Evolutionary conservation across 2,329 filamentous ascomycete genomes (phyloP).

Genomic region (Penicillium griseofulvum): DNA sequence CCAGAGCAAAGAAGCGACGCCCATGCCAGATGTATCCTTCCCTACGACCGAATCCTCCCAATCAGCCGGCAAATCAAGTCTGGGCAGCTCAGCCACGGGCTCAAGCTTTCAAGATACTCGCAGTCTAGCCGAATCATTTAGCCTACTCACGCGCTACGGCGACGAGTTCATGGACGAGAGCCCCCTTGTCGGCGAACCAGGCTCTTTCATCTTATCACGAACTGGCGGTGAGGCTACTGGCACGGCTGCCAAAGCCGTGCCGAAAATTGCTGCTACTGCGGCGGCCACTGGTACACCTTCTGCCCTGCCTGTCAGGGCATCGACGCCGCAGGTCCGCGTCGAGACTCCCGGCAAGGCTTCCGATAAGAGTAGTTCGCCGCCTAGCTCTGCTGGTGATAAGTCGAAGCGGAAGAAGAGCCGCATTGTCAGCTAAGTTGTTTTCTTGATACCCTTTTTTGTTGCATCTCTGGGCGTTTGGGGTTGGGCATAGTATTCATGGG

Average conservation of each 20-base stretch:
- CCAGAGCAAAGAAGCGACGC: slow-evolving; percentile 50
- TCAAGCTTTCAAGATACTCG: slow-evolving; percentile 37
- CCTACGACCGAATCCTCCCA: slow-evolving; percentile 22
- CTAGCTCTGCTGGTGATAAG: slow-evolving; percentile 38
- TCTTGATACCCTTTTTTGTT: slow-evolving; percentile 25
- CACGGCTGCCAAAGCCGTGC: slow-evolving; percentile 19
- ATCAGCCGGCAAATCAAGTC: slow-evolving; percentile 23
- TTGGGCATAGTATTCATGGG: background rate
- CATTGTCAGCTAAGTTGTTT: slow-evolving; percentile 24
- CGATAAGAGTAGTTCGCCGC: slow-evolving; percentile 34
- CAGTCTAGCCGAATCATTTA: slow-evolving; percentile 49
- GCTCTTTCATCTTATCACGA: slow-evolving; percentile 57
- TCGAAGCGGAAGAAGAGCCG: slow-evolving; percentile 38
- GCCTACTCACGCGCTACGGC: slow-evolving; percentile 53
- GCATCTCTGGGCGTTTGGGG: slow-evolving; percentile 9
- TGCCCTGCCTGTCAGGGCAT: slow-evolving; percentile 16
- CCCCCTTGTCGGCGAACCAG: slow-evolving; percentile 61
- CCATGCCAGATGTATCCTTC: slow-evolving; percentile 39
- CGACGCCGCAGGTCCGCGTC: slow-evolving; percentile 35
- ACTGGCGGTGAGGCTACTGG: slow-evolving; percentile 31
- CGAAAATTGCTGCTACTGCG: slow-evolving; percentile 8
- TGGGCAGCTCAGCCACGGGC: slow-evolving; percentile 24
- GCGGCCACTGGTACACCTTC: slow-evolving; percentile 10
- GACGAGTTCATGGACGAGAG: slow-evolving; percentile 65
- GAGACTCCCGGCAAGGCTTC: slow-evolving; percentile 32